Evolutionary conservation across 192 early-diverging fungal genomes (phyloP), one percentile per base, ranked within the genome.

Genomic region (Piromyces finnis): DNA sequence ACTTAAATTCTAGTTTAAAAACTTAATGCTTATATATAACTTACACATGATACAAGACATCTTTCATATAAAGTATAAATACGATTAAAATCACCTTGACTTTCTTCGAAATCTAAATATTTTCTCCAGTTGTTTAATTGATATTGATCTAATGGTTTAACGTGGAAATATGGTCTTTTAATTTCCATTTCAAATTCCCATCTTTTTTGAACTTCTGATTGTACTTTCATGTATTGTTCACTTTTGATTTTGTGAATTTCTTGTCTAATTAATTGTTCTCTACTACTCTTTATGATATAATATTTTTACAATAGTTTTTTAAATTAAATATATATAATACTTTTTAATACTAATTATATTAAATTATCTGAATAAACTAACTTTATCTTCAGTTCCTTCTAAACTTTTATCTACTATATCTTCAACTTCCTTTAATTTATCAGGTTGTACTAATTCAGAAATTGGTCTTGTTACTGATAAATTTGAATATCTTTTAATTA

Each of bases 181-280:
- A 94, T 93, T 81, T 94, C 93, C 30, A 86, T 85, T 82, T 94
- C 93, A 80, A 88, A 94, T 11, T 88, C 85, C 93, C 93, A 94
- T n/a, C 91, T 87, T 79, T 92, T 93, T 81, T 89, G 89, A 15
- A 92, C 91, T 59, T 86, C 88, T 17, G 85, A 86, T 77, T 93
- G 92, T 18, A 90, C 93, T 41, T 86, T 87, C 78, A 89, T 88
- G 84, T 93, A 92, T 13, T 89, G 84, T 18, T 86, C 87, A 2
- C 83, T 82, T 81, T 86, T 88, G n/a, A 89, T 28, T 26, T 86
- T 85, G 77, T 91, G 86, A 37, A 94, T 87, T n/a, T 86, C 82
- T 41, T 87, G 87, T 30, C 89, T 85, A 32, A 94, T 84, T 29
- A 86, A 85, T 28, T 78, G 29, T 78, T 94, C 77, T 93, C 87